phyloP scores from a whole-genome alignment of 352 stramenopile genomes.

The Thalassiosira pacifica region DNA sequence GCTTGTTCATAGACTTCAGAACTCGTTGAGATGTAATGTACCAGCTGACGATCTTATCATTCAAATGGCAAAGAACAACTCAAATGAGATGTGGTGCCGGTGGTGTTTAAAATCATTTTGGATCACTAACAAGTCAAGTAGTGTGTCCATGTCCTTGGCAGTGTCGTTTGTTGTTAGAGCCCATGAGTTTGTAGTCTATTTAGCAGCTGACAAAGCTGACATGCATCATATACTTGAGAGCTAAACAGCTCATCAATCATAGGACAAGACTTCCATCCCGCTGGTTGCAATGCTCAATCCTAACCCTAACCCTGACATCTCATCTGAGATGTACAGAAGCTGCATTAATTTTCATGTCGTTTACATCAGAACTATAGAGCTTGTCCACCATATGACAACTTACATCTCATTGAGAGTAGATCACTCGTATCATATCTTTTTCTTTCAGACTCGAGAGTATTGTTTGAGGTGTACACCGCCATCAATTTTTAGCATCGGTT shows the following conservation, averaged over 20 bases:
- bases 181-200: background rate
- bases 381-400: background rate
- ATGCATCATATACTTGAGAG: background rate
- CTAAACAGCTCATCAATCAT: background rate
- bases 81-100: background rate
- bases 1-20: background rate
- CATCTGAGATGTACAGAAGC: background rate
- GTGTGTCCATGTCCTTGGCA: background rate
- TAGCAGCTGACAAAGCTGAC: background rate
- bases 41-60: background rate
- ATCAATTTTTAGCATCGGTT: no score
- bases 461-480: no score
- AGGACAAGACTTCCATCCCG: background rate
- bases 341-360: background rate
- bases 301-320: background rate
- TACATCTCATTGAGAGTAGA: background rate
- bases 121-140: background rate
- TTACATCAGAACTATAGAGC: background rate
- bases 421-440: background rate
- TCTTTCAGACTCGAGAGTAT: background rate
- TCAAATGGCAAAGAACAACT: background rate
- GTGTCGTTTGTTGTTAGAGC: background rate
- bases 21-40: background rate
- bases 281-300: background rate
- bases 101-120: background rate